Conservation (phyloP, 371 early-diverging fungal genomes). For the Syncephalastrum monosporum region DNA sequence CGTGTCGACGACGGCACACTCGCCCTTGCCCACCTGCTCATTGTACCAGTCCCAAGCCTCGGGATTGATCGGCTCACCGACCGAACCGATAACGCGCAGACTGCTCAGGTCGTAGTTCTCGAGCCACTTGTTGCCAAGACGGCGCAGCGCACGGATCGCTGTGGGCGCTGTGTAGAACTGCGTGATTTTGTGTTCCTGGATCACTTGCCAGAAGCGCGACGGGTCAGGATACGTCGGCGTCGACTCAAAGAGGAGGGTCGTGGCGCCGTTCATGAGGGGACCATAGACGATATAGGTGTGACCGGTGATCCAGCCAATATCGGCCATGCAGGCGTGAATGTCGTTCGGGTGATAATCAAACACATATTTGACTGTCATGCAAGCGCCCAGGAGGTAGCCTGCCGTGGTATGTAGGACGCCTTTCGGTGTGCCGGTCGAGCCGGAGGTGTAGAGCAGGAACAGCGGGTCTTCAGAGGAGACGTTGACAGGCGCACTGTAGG, state of each 20-base stretch:
- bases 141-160: slow-evolving; percentile 92
- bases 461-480: slow-evolving; percentile 94
- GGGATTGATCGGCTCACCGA: slow-evolving; percentile 98
- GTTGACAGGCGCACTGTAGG: slow-evolving; percentile 78
- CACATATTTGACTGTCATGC: slow-evolving; percentile 83
- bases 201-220: slow-evolving; percentile 81
- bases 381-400: slow-evolving; percentile 93
- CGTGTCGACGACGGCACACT: slow-evolving; percentile 94
- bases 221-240: slow-evolving; percentile 85
- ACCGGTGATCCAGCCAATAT: slow-evolving; percentile 82
- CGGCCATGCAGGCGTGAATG: slow-evolving; percentile 83
- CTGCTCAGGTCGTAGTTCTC: slow-evolving; percentile 72
- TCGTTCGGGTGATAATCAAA: slow-evolving; percentile 90
- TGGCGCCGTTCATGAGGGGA: slow-evolving; percentile 86
- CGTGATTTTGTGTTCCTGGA: slow-evolving; percentile 87
- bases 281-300: slow-evolving; percentile 95
- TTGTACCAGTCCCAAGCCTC: slow-evolving; percentile 98
- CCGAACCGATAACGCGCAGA: slow-evolving; percentile 91
- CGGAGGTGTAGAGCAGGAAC: slow-evolving; percentile 96
- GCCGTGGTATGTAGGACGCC: slow-evolving; percentile 92
- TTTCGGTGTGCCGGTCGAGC: slow-evolving; percentile 95
- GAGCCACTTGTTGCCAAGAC: slow-evolving; percentile 83
- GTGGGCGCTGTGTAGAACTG: slow-evolving; percentile 99
- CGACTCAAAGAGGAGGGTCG: slow-evolving; percentile 93
- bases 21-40: slow-evolving; percentile 83